Percentiles rank a stretch among this genome's conserved stretches.
Conservation (phyloP, 345 rosid species). For the Eucalyptus leucophloia region DNA sequence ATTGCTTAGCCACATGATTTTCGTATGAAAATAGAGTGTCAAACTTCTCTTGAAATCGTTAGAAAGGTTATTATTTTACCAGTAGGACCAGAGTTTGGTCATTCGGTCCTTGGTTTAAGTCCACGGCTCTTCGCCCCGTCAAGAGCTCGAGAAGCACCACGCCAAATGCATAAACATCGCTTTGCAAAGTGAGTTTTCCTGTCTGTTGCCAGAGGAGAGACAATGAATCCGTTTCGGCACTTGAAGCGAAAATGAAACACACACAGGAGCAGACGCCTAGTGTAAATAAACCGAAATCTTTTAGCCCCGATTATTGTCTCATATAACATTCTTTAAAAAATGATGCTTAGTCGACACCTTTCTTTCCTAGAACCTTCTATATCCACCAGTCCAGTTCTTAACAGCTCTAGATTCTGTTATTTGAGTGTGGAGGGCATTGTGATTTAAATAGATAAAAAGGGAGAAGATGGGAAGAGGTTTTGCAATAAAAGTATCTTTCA, state of each 20-base stretch:
- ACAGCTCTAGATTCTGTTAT: not conserved
- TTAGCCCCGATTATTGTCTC: not conserved
- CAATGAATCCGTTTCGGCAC: not conserved
- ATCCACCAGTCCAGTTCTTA: not conserved
- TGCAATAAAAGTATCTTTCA: not conserved
- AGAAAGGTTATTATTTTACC: not conserved
- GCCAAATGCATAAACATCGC: not conserved
- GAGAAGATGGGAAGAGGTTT: not conserved
- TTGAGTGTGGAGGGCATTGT: not conserved
- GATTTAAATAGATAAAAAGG: not conserved
- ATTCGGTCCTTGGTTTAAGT: not conserved
- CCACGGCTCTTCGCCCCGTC: conserved; percentile 1
- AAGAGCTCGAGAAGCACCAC: not conserved
- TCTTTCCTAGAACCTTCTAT: not conserved
- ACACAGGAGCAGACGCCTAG: not conserved
- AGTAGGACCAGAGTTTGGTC: not conserved
- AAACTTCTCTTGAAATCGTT: not conserved
- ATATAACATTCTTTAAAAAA: not conserved
- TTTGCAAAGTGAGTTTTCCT: not conserved
- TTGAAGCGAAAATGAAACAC: not conserved
- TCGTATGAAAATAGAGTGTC: not conserved
- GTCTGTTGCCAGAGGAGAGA: not conserved
- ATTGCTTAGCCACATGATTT: not conserved
- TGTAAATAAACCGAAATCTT: not conserved
- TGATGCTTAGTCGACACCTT: not conserved